Evolutionary conservation across 2,329 filamentous ascomycete species (phyloP).

Genomic region (Colletotrichum destructivum): DNA sequence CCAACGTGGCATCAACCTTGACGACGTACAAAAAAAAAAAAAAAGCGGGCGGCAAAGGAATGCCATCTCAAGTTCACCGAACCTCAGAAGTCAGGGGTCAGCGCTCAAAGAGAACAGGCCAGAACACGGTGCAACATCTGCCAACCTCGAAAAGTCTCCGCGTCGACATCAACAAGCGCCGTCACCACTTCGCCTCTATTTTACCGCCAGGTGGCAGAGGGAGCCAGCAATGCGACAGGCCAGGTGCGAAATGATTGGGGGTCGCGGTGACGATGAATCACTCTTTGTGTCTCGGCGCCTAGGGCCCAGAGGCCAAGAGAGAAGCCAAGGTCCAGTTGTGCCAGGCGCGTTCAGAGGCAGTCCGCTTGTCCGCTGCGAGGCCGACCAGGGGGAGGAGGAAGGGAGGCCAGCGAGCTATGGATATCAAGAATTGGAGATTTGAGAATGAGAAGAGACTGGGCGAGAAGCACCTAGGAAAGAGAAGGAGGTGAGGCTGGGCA

Average conservation of each 20-base stretch:
- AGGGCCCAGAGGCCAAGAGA: constrained; percentile 1
- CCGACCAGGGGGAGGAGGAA: neutral
- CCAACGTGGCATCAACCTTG: constrained; percentile 34
- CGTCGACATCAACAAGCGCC: constrained; percentile 19
- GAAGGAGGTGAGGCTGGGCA: constrained; percentile 3
- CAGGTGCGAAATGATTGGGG: constrained; percentile 29
- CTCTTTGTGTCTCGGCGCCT: constrained; percentile 30
- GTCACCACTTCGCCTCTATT: neutral
- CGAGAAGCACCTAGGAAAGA: neutral
- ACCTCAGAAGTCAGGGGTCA: neutral
- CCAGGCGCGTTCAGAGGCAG: constrained; percentile 17
- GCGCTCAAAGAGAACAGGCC: neutral
- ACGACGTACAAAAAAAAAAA: neutral
- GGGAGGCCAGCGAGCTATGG: neutral
- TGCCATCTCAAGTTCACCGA: constrained; percentile 32
- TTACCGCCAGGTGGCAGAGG: constrained; percentile 29
- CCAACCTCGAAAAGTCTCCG: neutral
- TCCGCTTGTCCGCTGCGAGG: constrained; percentile 30
- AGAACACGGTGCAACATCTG: constrained; percentile 15
- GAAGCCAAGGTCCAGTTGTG: neutral
- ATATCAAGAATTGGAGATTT: too few species aligned
- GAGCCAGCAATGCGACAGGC: constrained; percentile 13
- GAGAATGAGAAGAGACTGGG: too few species aligned
- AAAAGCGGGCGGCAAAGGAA: constrained; percentile 11
- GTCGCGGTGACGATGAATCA: constrained; percentile 33